Percentiles rank a stretch among this genome's conserved stretches.
These are phyloP conservation scores for Grosmannia serpens DNA, from an alignment of 2,329 filamentous ascomycete species.

Conservation along the genomic window DNA sequence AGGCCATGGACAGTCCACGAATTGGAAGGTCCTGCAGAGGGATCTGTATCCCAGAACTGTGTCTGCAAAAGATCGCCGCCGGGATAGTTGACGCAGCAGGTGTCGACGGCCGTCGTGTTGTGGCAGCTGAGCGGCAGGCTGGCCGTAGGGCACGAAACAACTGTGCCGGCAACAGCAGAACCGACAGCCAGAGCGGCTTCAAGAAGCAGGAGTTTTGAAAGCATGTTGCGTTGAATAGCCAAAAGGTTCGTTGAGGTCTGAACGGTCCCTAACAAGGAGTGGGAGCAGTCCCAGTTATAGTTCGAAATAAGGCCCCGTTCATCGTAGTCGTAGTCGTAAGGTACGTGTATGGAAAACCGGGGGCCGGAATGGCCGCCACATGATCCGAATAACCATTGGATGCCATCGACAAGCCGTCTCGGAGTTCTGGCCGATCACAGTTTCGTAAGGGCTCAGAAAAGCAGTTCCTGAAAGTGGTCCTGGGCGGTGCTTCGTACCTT, in stretches of 20 bases:
- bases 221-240: not conserved
- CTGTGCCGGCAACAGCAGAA: not conserved
- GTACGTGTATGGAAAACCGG: not conserved
- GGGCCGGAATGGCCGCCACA: not conserved
- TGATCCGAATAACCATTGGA: not conserved
- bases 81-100: constrained; percentile 7
- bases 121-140: constrained; percentile 6
- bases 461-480: not conserved
- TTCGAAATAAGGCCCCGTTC: not conserved
- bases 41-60: constrained; percentile 52
- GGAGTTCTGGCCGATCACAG: not conserved
- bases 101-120: constrained; percentile 4
- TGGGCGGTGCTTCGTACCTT: not conserved
- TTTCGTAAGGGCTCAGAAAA: not conserved
- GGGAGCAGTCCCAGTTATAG: not conserved
- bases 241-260: not conserved
- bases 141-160: not conserved
- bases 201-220: not conserved
- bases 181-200: not conserved
- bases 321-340: not conserved
- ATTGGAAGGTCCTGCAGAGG: constrained; percentile 42
- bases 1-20: constrained; percentile 50
- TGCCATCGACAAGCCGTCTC: not conserved
- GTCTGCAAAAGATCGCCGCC: constrained; percentile 24
- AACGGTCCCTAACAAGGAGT: too few species aligned